Evolutionary conservation across 2,329 filamentous ascomycete species (phyloP).

Genomic region (Colletotrichum camelliae): DNA sequence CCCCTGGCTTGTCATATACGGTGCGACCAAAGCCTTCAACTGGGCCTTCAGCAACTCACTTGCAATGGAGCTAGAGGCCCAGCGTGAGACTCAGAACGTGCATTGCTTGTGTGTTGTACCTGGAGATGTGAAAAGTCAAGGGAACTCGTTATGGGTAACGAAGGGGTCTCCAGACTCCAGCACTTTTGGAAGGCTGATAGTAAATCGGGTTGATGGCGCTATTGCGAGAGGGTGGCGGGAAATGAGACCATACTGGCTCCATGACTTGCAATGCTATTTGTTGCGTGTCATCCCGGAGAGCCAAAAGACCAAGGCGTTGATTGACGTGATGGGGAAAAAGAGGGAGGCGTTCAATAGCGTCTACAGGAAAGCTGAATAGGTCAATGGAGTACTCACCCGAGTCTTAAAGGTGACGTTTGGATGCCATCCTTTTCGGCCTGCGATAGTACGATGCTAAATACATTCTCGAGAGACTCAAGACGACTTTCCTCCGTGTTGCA

Average conservation of each 20-base stretch:
- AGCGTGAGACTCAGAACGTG: slow-evolving; percentile 1
- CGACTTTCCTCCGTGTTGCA: slow-evolving; percentile 59
- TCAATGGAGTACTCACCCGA: neutral
- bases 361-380: neutral
- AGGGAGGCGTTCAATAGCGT: neutral
- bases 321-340: neutral
- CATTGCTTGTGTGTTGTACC: neutral
- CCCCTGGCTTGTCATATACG: neutral
- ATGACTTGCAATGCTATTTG: slow-evolving; percentile 21
- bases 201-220: slow-evolving; percentile 28
- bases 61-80: neutral
- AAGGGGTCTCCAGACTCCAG: neutral
- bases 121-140: neutral
- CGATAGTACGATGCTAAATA: slow-evolving; percentile 18
- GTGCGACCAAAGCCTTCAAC: neutral
- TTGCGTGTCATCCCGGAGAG: slow-evolving; percentile 8
- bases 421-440: neutral
- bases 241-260: slow-evolving; percentile 30
- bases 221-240: slow-evolving; percentile 26
- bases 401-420: neutral
- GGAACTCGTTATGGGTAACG: neutral
- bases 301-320: neutral
- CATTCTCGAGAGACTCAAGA: slow-evolving; percentile 51
- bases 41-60: neutral
- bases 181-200: slow-evolving; percentile 19